Evolutionary conservation across 2,329 filamentous ascomycete species (phyloP), one percentile per base, ranked within the genome.

Genomic region (Teratosphaeria destructans): DNA sequence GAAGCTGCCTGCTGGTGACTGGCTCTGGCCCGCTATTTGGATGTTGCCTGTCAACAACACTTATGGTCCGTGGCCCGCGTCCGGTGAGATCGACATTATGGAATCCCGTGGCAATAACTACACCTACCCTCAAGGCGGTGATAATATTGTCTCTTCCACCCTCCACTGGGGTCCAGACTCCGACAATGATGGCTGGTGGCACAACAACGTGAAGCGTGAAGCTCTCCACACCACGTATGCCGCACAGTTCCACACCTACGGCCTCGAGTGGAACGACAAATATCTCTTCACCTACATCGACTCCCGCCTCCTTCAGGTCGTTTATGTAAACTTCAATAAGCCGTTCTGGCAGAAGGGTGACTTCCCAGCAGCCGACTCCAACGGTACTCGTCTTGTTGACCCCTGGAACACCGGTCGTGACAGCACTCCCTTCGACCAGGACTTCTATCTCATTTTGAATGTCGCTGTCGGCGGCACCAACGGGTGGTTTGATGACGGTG

Each of bases 11-110:
- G 73, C 78, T 55, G 90, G 90, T 58, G 89, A 94, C 75, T 94
- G 90, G 90, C 80, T 95, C 11, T 94, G 90, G 90, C 90, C 90
- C 2, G 89, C 89, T n/a, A 93, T 95, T 68, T 92, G 88, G 88
- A 89, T 95, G 87, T 79, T 94, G 78, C 90, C 90, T 1, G 84
- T 83, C 54, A 78, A 86, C 52, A 79, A 85, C 58, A 85, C 78
- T 0, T 95, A 94, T 71, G 90, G 90, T 1, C 68, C 80, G 1
- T 95, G 90, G 90, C 90, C 90, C 1, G 75, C 78, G 7, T 91
- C 88, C 8, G 90, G 90, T 54, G 89, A 94, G 74, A 94, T 95
- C 57, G 90, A 95, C 71, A 89, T 95, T 58, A 77, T 85, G 68
- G 89, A 94, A 74, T 85, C 85, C 32, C 87, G 90, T 59, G 90